These are phyloP conservation scores for Penicillium steckii DNA, from an alignment of 495 filamentous ascomycete genomes.

Conservation along the genomic window DNA sequence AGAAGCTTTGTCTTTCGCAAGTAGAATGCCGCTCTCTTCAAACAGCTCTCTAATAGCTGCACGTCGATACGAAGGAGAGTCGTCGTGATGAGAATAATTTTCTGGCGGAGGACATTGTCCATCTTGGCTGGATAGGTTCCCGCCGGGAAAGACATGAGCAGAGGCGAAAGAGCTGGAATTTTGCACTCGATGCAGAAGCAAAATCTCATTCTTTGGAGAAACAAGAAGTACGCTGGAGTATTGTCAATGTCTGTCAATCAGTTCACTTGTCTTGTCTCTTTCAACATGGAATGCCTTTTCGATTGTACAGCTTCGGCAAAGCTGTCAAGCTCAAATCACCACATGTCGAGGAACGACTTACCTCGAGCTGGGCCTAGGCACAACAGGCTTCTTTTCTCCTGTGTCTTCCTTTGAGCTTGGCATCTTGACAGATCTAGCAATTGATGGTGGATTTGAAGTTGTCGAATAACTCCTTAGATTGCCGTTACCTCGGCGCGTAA, in stretches of 20 bases:
- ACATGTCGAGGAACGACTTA: neutral
- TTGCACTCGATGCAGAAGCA: constrained; percentile 82
- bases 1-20: constrained; percentile 56
- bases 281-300: neutral
- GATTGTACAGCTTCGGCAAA: neutral
- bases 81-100: constrained; percentile 56
- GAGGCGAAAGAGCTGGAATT: constrained; percentile 83
- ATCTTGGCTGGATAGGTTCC: constrained; percentile 72
- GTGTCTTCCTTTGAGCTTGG: constrained; percentile 15
- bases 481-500: neutral
- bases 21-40: constrained; percentile 88
- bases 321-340: neutral
- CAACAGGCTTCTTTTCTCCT: constrained; percentile 24
- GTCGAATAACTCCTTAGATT: constrained; percentile 9
- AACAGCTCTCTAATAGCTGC: constrained; percentile 90
- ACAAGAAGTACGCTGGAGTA: constrained; percentile 73
- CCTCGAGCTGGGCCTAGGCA: constrained; percentile 40
- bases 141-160: constrained; percentile 96
- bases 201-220: constrained; percentile 80
- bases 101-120: constrained; percentile 51
- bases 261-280: too few relatives aligned
- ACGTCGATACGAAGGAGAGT: constrained; percentile 66
- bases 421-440: constrained; percentile 14
- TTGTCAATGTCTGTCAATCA: constrained; percentile 9
- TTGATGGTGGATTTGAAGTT: neutral